Percentiles rank a stretch among this genome's conserved stretches.
Conservation (phyloP, 306 rosid species). For the Vicia faba region DNA sequence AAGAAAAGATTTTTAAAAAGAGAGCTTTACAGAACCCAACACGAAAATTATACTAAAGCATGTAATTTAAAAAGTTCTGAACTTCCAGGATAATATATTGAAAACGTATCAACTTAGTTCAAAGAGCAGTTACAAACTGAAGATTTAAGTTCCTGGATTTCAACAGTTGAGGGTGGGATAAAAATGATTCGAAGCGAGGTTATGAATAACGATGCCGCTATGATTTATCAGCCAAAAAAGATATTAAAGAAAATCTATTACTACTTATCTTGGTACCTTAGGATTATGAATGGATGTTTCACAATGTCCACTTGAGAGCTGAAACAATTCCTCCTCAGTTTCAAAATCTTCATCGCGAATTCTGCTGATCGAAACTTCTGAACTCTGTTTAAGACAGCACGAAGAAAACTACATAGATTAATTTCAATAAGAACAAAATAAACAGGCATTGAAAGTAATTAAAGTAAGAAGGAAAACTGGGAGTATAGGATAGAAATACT, state of each 20-base stretch:
- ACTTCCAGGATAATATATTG: neutral
- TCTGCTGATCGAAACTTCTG: conserved; percentile 55
- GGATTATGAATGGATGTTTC: conserved; percentile 43
- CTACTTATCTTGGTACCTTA: conserved; percentile 49
- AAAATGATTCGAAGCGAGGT: conserved; percentile 7
- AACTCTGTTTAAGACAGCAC: conserved; percentile 50
- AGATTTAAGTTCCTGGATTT: conserved; percentile 14
- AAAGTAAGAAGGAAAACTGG: conserved; percentile 6
- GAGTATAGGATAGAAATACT: conserved; percentile 34
- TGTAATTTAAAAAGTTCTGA: neutral
- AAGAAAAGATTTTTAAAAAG: neutral
- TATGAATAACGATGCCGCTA: conserved; percentile 1
- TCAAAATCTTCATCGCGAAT: conserved; percentile 76
- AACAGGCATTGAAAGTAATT: neutral
- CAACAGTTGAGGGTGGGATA: neutral
- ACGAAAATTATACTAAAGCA: neutral
- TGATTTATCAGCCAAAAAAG: conserved; percentile 11
- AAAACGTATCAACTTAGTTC: conserved; percentile 5
- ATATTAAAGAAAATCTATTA: conserved; percentile 10
- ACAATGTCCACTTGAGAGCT: conserved; percentile 38
- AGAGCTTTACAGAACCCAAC: conserved; percentile 11
- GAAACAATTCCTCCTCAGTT: conserved; percentile 42
- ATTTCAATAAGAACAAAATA: neutral
- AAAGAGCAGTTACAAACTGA: conserved; percentile 13
- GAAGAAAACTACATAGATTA: conserved; percentile 8